phyloP scores from a whole-genome alignment of 805 yeast species.

The Candida methanosorbosa region DNA sequence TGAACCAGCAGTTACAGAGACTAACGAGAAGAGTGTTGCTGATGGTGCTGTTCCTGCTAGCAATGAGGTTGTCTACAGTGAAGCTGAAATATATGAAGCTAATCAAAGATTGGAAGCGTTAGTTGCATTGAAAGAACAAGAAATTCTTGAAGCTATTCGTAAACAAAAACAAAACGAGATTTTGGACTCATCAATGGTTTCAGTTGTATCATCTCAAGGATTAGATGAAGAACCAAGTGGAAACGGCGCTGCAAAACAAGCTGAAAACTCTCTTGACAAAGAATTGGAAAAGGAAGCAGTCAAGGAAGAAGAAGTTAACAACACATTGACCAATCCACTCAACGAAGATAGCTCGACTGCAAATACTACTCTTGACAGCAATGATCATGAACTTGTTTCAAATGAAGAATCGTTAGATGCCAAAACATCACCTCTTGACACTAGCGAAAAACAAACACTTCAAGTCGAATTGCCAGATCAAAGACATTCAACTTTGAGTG shows the following conservation, averaged over 20 bases:
- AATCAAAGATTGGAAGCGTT: slow-evolving; percentile 18
- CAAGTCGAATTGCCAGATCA: neutral
- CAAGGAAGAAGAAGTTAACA: too few relatives aligned
- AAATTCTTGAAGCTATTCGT: slow-evolving; percentile 15
- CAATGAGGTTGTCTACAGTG: slow-evolving; percentile 8
- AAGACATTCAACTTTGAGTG: slow-evolving; percentile 3
- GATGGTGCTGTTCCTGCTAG: neutral
- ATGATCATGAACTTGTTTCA: neutral
- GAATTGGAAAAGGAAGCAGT: slow-evolving; percentile 1
- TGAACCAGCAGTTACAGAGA: too few relatives aligned
- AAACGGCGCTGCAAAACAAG: neutral
- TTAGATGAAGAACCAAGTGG: slow-evolving; percentile 1
- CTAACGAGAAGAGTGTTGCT: neutral
- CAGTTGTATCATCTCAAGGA: slow-evolving; percentile 9
- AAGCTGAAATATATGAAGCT: slow-evolving; percentile 17
- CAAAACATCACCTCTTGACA: slow-evolving; percentile 16
- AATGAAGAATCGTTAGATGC: slow-evolving; percentile 10
- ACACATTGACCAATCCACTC: neutral
- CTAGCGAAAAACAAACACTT: neutral
- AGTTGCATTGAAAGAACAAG: slow-evolving; percentile 18
- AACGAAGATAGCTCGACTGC: neutral
- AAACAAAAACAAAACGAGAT: slow-evolving; percentile 12
- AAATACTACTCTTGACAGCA: neutral
- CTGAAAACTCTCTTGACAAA: neutral
- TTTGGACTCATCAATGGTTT: slow-evolving; percentile 11